These are phyloP conservation scores for Clathrus columnatus DNA, from an alignment of 768 basidiomycete species.

Conservation along the genomic window DNA sequence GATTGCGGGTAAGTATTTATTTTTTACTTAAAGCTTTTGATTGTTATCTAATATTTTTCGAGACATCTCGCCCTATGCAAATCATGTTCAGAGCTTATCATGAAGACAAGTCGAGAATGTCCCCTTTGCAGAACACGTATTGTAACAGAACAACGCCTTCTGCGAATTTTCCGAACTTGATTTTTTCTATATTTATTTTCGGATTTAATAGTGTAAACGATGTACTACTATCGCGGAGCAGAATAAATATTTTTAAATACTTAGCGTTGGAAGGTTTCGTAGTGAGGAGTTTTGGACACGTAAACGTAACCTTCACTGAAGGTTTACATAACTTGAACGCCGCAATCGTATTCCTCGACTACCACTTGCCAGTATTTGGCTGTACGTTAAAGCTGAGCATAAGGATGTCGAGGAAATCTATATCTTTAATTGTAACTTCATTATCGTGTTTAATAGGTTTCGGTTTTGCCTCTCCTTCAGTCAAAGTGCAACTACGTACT, in stretches of 20 bases:
- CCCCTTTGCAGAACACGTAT: conserved; percentile 86
- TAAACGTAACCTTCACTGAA: background rate
- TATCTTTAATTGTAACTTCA: background rate
- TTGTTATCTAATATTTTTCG: conserved; percentile 4
- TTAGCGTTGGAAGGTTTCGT: too few relatives aligned
- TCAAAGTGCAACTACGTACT: conserved; percentile 51
- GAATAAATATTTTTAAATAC: too few relatives aligned
- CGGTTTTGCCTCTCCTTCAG: conserved; percentile 30
- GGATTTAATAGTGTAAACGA: too few relatives aligned
- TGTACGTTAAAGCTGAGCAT: too few relatives aligned
- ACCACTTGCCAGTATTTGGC: too few relatives aligned
- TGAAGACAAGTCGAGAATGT: conserved; percentile 76
- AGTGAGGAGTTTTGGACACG: background rate
- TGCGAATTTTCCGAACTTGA: conserved; percentile 63
- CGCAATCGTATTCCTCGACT: too few relatives aligned
- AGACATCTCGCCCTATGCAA: conserved; percentile 81
- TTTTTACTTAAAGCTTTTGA: background rate
- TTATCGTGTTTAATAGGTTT: background rate
- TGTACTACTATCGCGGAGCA: too few relatives aligned
- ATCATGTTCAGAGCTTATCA: conserved; percentile 67
- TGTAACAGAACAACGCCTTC: conserved; percentile 68
- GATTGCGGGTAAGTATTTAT: conserved; percentile 74
- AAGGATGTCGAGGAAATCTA: background rate
- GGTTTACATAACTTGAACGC: too few relatives aligned
- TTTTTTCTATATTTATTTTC: background rate